Evolutionary conservation across 2,329 filamentous ascomycete genomes (phyloP), one percentile per base, ranked within the genome.

Genomic region (Penicillium sp.): DNA sequence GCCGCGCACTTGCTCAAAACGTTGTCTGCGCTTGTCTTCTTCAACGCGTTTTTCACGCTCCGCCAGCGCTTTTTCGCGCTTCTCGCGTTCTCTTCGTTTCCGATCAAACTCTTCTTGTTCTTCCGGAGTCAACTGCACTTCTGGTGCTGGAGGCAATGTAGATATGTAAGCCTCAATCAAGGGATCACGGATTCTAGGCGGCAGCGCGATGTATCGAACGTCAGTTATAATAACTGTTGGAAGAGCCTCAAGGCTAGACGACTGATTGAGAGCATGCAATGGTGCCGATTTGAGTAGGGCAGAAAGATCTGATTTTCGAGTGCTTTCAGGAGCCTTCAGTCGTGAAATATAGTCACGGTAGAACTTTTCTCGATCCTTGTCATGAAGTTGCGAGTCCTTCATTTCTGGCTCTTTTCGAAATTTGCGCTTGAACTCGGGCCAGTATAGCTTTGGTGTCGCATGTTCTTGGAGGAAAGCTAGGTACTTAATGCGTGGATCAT

Each of bases 391-490:
- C 6, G 67, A 66, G 52, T 77, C 75, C 55, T 73, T 79, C 89
- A 99, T 92, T 52, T 87, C 84, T 0, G 84, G 75, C 62, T 96
- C 92, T 63, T 89, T 93, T 63, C 89, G 89, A 75, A 86, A 95
- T 71, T 97, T 99, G 33, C 95, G 83, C 67, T 90, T 91, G 76
- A 99, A 99, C 72, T 99, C 95, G 0, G 91, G 89, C 95, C 95
- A 99, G 80, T 96, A 99, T 1, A 99, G 82, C 76, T 96, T 98
- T 0, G 91, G 89, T 0, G 88, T 95, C 0, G 93, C 93, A 64
- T 91, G 85, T 48, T 88, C 85, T 61, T 93, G 86, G 29, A 99
- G 79, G 61, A 99, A 89, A 0, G 84, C 83, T 58, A 98, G 78
- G 72, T 96, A 99, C 1, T 88, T 86, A 62, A 96, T 89, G 47